Conservation (phyloP, 2,329 filamentous ascomycete species). For the Pseudonectria foliicola region DNA sequence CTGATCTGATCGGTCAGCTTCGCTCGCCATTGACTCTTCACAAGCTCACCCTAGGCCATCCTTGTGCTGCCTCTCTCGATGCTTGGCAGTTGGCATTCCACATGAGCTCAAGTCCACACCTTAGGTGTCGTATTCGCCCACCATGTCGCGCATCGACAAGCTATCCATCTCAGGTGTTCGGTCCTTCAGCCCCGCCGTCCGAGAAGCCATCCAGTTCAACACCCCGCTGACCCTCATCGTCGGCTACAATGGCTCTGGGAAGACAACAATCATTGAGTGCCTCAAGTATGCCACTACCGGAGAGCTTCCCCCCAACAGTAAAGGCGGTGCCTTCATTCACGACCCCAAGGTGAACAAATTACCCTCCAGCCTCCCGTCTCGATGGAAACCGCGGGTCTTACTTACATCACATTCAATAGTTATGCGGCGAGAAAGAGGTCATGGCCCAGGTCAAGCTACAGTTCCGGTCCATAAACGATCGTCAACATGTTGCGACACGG, state of each 20-base stretch:
- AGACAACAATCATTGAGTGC: constrained; percentile 98
- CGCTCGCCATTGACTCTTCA: too few relatives aligned
- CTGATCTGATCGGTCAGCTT: too few relatives aligned
- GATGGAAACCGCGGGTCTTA: constrained; percentile 2
- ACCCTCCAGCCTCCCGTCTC: not conserved
- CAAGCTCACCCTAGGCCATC: too few relatives aligned
- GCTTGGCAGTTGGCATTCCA: constrained; percentile 1
- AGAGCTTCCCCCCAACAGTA: constrained; percentile 84
- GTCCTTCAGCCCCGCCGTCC: constrained; percentile 71
- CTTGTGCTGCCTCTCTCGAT: too few relatives aligned
- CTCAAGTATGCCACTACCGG: constrained; percentile 97
- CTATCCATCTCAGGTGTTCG: constrained; percentile 76
- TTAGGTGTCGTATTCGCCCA: constrained; percentile 15
- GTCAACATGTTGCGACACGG: constrained; percentile 74
- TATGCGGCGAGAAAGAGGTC: constrained; percentile 81
- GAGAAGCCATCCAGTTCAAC: constrained; percentile 79
- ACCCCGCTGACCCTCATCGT: constrained; percentile 93
- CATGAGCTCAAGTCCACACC: constrained; percentile 5
- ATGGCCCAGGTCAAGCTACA: constrained; percentile 85
- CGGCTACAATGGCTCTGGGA: constrained; percentile 93
- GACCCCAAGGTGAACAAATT: constrained; percentile 66
- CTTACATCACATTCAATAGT: constrained; percentile 29
- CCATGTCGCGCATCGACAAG: constrained; percentile 78
- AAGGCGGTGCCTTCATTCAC: constrained; percentile 88
- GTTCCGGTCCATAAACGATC: constrained; percentile 72